Evolutionary conservation across 2,329 filamentous ascomycete genomes (phyloP).

Genomic region (Aspergillus sp.): DNA sequence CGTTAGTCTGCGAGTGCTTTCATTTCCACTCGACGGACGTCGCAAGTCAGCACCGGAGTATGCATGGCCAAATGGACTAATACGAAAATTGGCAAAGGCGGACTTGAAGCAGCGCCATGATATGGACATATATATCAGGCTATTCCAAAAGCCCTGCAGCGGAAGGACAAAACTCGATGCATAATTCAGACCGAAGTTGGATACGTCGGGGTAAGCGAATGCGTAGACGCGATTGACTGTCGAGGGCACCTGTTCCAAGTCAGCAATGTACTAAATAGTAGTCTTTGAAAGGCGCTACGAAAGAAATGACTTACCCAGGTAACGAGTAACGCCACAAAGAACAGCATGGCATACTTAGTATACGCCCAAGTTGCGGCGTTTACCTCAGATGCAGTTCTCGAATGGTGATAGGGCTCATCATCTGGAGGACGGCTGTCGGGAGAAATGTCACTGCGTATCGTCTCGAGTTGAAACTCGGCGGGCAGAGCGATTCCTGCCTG

Average conservation of each 20-base stretch:
- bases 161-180: slow-evolving; percentile 74
- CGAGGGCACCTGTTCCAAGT: slow-evolving; percentile 57
- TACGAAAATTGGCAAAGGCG: slow-evolving; percentile 5
- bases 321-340: slow-evolving; percentile 43
- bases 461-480: slow-evolving; percentile 6
- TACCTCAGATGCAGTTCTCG: slow-evolving; percentile 22
- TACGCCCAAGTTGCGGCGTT: slow-evolving; percentile 41
- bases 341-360: slow-evolving; percentile 40
- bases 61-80: neutral
- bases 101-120: slow-evolving; percentile 63
- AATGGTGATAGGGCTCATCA: neutral
- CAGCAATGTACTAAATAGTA: neutral
- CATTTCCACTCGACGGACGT: slow-evolving; percentile 9
- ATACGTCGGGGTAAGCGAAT: slow-evolving; percentile 56
- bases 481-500: slow-evolving; percentile 21
- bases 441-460: slow-evolving; percentile 2
- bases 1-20: slow-evolving; percentile 16
- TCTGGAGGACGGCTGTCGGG: neutral
- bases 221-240: slow-evolving; percentile 75
- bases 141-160: slow-evolving; percentile 83
- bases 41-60: slow-evolving; percentile 1
- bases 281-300: neutral
- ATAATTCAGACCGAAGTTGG: slow-evolving; percentile 63
- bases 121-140: slow-evolving; percentile 71
- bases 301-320: slow-evolving; percentile 35